Base-by-base conservation (phyloP, 371 early-diverging fungal genomes). In the Nematocida sp. region DNA sequence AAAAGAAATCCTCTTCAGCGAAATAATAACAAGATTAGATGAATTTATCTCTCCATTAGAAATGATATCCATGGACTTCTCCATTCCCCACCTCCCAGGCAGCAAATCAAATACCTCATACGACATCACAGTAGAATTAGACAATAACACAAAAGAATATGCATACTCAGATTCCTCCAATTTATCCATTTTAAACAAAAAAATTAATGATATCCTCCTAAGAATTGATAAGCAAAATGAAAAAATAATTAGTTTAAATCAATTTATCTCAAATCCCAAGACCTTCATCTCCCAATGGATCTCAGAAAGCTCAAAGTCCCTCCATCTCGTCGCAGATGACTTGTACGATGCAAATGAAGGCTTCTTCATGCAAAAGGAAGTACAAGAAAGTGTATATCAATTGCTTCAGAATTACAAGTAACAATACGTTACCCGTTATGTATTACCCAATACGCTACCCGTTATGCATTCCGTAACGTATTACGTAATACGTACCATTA, bases 301-400 rank as follows among this genome's bases (percentile, higher is more conserved):
- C 13, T 45, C 66, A 51, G 55, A 79, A 35, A 77, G 79, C 5
- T 75, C 65, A 33, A 77, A 80, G 25, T 60, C 60, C 11, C 56
- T 71, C n/a, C 68, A 71, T 28, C 48, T 78, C 5, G 53, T 71
- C 32, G 60, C 63, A 55, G 68, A 68, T 26, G 68, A 71, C 35
- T 42, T 71, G 9, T 76, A 65, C 54, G 66, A 66, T n/a, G 76
- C 79, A 56, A 80, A 71, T 33, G 51, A 51, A 7, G 77, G 80
- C 50, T 81, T 81, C 55, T 77, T 69, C 36, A 69, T 80, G 45
- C 55, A 71, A 39, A 64, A 60, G 23, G 75, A 71, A 51, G 79
- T 84, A 30, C 84, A 84, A 54, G 68, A 79, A 20, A 59, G 76
- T 25, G 55, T 84, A 11, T 82, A 76, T 78, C 79, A 81, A 39